Base-by-base conservation (phyloP, 2,329 filamentous ascomycete genomes). In the Pestalotiopsis sp. region DNA sequence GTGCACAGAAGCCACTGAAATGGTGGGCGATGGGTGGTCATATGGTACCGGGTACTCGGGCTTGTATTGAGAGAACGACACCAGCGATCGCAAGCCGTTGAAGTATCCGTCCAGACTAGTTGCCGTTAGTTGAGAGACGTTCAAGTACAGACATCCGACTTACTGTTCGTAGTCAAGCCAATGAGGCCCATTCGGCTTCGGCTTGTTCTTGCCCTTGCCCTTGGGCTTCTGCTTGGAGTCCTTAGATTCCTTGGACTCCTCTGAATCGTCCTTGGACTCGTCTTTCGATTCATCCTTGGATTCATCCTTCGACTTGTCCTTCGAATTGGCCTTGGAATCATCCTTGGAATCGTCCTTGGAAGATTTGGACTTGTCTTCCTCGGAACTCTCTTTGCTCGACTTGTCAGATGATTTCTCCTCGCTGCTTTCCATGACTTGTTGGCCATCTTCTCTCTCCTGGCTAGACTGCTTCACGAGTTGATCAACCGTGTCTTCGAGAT, bases 91-190 rank as follows among this genome's bases (percentile, higher is more conserved):
- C 67, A 97, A 85, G 4, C 94, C 94, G 56, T 92, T 90, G 79
- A 93, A 94, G 78, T 95, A 97, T 59, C 92, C 88, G 72, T 91
- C 90, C 67, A 97, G 89, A 74, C 95, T 97, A 71, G 39, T 41
- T 0, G 23, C 23, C 68, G 68, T 52, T 41, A 68, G 77, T 69
- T 75, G 69, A 25, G 25, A 60, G 57, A 39, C 4, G 31, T 63
- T 20, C 25, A 27, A 38, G 7, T 57, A 11, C 14, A 3, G 56
- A 5, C 17, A 5, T 45, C 57, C 13, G 1, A 79, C 83, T 80
- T 75, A 86, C 84, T 83, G 82, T 60, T 76, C 79, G 70, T 80
- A 84, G 61, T 75, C 77, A 17, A 83, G 72, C 81, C 82, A 85
- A 65, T 75, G 76, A 23, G 77, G 78, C 57, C 76, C 72, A 17